These are phyloP conservation scores for Aureobasidium sp. DNA, from an alignment of 2,329 filamentous ascomycete genomes.

Conservation along the genomic window DNA sequence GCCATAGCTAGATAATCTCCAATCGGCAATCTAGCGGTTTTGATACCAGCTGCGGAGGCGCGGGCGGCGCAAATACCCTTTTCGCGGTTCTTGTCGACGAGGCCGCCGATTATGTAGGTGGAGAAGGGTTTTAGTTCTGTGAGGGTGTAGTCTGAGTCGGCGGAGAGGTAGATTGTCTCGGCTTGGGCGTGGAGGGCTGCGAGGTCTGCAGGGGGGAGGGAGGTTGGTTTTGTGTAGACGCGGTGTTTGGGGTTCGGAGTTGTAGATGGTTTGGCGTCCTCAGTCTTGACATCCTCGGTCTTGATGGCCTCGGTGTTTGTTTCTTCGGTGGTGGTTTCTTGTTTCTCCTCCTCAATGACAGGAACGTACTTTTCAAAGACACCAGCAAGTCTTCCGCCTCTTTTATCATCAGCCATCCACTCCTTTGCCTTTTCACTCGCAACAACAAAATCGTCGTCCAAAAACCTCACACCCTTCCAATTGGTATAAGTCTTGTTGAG, in stretches of 20 bases:
- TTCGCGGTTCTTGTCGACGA: conserved; percentile 97
- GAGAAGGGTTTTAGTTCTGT: conserved; percentile 86
- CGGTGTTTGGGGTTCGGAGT: conserved; percentile 26
- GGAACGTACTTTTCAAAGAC: conserved; percentile 32
- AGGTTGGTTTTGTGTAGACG: neutral
- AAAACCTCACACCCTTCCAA: conserved; percentile 84
- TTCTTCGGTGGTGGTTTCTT: neutral
- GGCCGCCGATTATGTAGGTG: conserved; percentile 92
- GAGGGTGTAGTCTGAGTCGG: conserved; percentile 89
- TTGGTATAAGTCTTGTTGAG: conserved; percentile 74
- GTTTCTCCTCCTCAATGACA: conserved; percentile 8
- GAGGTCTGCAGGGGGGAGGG: neutral
- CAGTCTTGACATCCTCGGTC: neutral
- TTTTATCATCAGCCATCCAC: conserved; percentile 66
- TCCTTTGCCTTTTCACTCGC: conserved; percentile 72
- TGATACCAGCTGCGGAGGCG: conserved; percentile 78
- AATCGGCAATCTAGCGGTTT: conserved; percentile 92
- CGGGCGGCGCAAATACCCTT: conserved; percentile 94
- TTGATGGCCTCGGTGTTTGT: neutral
- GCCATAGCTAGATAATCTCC: conserved; percentile 96
- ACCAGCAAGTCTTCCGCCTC: conserved; percentile 66
- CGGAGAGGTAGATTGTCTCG: conserved; percentile 88
- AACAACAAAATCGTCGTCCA: conserved; percentile 77
- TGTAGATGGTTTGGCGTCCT: conserved; percentile 29
- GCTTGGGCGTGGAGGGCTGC: conserved; percentile 32